Conservation (phyloP, 352 stramenopile species). For the Aphanomyces astaci region DNA sequence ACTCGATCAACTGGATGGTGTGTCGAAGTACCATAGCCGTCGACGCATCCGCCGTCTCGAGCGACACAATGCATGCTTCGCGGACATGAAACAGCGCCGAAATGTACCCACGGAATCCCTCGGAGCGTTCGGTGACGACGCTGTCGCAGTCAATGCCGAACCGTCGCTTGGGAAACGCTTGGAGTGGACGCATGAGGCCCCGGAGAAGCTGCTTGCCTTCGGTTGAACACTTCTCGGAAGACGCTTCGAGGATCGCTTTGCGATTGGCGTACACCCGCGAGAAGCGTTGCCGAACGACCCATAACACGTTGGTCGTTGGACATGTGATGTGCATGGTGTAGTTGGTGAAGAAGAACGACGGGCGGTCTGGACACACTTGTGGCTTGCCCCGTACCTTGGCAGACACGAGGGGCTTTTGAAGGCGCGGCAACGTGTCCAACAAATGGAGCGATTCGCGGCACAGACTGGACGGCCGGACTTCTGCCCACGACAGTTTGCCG, state of each 20-base stretch:
- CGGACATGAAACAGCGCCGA: conserved; percentile 11
- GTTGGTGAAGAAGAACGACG: conserved; percentile 19
- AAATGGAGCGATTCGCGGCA: neutral
- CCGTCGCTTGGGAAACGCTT: conserved; percentile 6
- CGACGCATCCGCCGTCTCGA: neutral
- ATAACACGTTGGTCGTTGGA: conserved; percentile 16
- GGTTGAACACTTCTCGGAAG: neutral
- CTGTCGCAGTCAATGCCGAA: neutral
- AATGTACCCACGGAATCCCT: neutral
- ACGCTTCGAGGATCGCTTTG: neutral
- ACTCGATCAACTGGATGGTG: conserved; percentile 5
- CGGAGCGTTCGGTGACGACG: conserved; percentile 1
- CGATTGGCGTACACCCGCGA: neutral
- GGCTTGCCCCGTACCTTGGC: neutral
- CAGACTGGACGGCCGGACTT: neutral
- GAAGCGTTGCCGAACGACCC: conserved; percentile 10
- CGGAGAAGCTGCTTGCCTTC: conserved; percentile 1
- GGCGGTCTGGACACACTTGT: conserved; percentile 6
- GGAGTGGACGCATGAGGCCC: neutral
- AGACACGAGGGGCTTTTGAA: neutral
- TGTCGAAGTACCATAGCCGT: neutral
- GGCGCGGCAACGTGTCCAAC: neutral
- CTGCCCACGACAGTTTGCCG: neutral
- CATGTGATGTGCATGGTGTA: conserved; percentile 17
- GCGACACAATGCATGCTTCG: neutral